Conservation (phyloP, 108 stramenopile species). For the Cyclotella baltica region DNA sequence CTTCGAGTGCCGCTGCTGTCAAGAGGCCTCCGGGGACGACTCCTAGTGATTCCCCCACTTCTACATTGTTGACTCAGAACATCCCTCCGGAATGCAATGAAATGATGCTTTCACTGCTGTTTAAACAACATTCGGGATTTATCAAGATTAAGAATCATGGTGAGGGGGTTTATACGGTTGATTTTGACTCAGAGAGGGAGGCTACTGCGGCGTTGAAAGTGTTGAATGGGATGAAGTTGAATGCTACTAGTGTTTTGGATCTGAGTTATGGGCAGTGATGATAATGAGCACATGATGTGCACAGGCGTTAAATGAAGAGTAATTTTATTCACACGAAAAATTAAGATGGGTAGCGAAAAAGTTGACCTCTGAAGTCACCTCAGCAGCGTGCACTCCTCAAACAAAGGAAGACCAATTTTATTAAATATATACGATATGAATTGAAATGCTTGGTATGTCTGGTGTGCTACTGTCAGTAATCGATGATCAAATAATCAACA, state of each 20-base stretch:
- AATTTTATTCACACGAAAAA: too few species aligned
- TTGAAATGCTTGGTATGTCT: too few species aligned
- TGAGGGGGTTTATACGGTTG: slow-evolving; percentile 88
- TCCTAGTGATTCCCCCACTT: slow-evolving; percentile 69
- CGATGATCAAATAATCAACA: too few species aligned
- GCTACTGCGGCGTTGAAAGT: slow-evolving; percentile 87
- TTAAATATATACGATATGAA: too few species aligned
- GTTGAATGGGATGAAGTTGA: slow-evolving; percentile 93
- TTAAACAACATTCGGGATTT: slow-evolving; percentile 92
- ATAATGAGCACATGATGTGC: too few species aligned
- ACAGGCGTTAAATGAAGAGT: too few species aligned
- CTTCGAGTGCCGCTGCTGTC: slow-evolving; percentile 18
- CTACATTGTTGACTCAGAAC: slow-evolving; percentile 74
- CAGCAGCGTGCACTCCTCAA: too few species aligned
- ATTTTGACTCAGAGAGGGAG: slow-evolving; percentile 89
- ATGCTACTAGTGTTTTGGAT: slow-evolving; percentile 78
- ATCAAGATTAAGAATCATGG: slow-evolving; percentile 83
- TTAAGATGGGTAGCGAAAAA: too few species aligned
- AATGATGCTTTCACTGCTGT: slow-evolving; percentile 93
- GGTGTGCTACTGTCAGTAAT: too few species aligned
- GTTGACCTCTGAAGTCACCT: too few species aligned
- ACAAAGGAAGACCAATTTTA: too few species aligned
- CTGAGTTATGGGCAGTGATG: slow-evolving; percentile 83
- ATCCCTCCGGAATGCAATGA: slow-evolving; percentile 88
- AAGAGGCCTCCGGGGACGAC: slow-evolving; percentile 29